A percentile compares a stretch with the other conserved stretches of the same genome.
These are phyloP conservation scores for Xylaria arbuscula DNA, from an alignment of 2,329 filamentous ascomycete species.

Conservation along the genomic window DNA sequence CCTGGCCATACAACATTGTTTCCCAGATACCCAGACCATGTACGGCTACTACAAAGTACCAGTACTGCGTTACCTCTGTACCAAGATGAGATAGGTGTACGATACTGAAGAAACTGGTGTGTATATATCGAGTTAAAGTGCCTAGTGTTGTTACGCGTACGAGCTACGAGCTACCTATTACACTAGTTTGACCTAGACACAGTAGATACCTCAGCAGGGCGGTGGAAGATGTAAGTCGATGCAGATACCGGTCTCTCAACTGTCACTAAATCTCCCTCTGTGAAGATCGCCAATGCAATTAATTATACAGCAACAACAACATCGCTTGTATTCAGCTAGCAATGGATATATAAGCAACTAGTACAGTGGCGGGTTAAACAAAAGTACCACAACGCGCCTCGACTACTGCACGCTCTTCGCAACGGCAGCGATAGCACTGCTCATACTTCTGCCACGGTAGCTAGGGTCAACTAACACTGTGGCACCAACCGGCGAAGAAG, in stretches of 20 bases:
- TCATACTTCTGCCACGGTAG: constrained; percentile 10
- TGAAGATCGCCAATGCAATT: constrained; percentile 8
- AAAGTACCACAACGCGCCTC: constrained; percentile 33
- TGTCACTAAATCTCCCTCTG: not conserved
- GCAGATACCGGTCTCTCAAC: not conserved
- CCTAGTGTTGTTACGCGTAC: constrained; percentile 9
- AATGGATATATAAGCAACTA: constrained; percentile 12
- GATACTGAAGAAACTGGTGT: not conserved
- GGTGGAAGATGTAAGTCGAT: not conserved
- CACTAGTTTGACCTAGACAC: constrained; percentile 5
- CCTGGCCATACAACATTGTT: not conserved
- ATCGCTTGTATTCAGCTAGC: constrained; percentile 6
- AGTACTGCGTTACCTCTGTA: not conserved
- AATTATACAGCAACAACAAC: not conserved
- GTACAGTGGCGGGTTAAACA: constrained; percentile 6
- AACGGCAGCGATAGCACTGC: not conserved
- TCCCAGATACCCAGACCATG: not conserved
- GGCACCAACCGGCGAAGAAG: constrained; percentile 32
- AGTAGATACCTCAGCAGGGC: not conserved
- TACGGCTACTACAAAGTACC: not conserved
- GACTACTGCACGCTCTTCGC: constrained; percentile 4
- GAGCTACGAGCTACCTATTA: not conserved
- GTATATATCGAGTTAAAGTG: not conserved
- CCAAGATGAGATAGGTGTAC: not conserved
- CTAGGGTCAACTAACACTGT: constrained; percentile 15